Evolutionary conservation across 805 yeast genomes (phyloP).

Genomic region (Saccharomyces kudriavzevii): DNA sequence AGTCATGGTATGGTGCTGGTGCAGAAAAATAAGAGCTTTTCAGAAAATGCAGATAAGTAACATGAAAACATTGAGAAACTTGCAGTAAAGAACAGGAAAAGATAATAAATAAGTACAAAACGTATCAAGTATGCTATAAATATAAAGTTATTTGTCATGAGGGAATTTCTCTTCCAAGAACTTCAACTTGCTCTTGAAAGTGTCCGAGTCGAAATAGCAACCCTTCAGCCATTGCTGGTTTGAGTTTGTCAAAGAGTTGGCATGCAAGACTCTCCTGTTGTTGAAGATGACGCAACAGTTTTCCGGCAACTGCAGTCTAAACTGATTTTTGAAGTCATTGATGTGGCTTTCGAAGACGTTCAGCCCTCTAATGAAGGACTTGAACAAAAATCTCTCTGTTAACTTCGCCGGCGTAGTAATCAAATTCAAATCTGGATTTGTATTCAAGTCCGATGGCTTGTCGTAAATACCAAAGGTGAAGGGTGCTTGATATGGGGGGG

Average conservation of each 20-base stretch:
- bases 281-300: constrained; percentile 60
- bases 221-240: constrained; percentile 67
- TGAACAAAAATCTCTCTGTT: constrained; percentile 37
- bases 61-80: background rate
- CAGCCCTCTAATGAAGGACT: constrained; percentile 53
- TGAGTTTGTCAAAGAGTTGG: constrained; percentile 45
- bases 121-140: background rate
- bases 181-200: constrained; percentile 54
- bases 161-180: constrained; percentile 22
- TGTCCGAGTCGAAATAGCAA: constrained; percentile 64
- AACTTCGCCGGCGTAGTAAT: constrained; percentile 31
- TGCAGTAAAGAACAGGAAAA: background rate
- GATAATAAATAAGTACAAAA: background rate
- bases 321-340: constrained; percentile 45
- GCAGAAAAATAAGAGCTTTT: background rate
- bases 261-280: constrained; percentile 64
- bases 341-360: constrained; percentile 52
- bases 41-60: background rate
- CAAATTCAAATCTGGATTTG: constrained; percentile 13
- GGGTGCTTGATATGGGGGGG: constrained; percentile 82
- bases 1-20: background rate
- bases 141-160: background rate
- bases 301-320: constrained; percentile 45
- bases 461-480: constrained; percentile 49
- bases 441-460: constrained; percentile 18